These are phyloP conservation scores for Russula sp. DNA, from an alignment of 768 basidiomycete species.

Conservation along the genomic window DNA sequence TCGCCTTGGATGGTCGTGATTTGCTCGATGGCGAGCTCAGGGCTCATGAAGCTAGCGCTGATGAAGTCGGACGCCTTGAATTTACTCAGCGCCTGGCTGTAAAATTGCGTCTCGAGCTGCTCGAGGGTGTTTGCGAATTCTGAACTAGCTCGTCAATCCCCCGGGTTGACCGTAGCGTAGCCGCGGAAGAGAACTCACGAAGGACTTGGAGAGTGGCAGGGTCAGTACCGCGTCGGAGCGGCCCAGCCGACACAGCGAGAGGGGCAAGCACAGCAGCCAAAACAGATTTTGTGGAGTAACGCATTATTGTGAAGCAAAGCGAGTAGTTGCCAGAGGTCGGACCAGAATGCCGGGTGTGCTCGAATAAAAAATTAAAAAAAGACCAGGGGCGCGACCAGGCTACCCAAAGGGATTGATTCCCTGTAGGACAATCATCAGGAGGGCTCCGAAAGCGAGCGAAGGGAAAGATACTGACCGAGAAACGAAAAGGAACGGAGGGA, in stretches of 20 bases:
- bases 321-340: conserved; percentile 4
- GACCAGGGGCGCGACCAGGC: conserved; percentile 64
- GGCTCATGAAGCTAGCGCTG: conserved; percentile 54
- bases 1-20: conserved; percentile 53
- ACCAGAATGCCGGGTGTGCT: conserved; percentile 27
- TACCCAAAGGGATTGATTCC: conserved; percentile 42
- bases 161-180: conserved; percentile 16
- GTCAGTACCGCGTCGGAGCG: conserved; percentile 33
- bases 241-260: conserved; percentile 43
- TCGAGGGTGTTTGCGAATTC: conserved; percentile 75
- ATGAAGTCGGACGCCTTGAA: conserved; percentile 60
- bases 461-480: background rate
- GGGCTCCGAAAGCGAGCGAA: background rate
- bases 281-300: conserved; percentile 32
- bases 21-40: conserved; percentile 50
- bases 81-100: conserved; percentile 53
- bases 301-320: conserved; percentile 36
- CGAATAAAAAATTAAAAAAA: conserved; percentile 30
- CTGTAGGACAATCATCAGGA: background rate
- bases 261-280: conserved; percentile 37
- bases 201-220: conserved; percentile 42
- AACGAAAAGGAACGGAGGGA: background rate
- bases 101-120: conserved; percentile 64
- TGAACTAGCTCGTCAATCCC: conserved; percentile 26
- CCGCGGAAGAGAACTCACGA: conserved; percentile 34